Evolutionary conservation across 2,329 filamentous ascomycete species (phyloP).

Genomic region (Aureobasidium vineae): DNA sequence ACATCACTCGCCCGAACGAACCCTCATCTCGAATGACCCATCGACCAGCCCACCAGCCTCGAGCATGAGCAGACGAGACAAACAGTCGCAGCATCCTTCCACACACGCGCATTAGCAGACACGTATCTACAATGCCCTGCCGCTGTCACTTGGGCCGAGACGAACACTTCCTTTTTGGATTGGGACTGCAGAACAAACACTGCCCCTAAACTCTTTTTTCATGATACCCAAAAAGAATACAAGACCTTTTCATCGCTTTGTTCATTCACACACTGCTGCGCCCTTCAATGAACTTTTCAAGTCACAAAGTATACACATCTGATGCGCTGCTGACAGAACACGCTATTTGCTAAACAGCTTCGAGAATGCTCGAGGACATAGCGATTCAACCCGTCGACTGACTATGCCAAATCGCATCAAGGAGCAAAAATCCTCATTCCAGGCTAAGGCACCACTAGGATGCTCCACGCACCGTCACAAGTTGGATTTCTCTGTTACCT

Average conservation of each 20-base stretch:
- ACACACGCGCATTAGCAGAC: not conserved
- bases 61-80: not conserved
- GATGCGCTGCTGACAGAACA: not conserved
- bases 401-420: no score
- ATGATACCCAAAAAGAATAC: constrained; percentile 6
- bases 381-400: not conserved
- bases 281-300: constrained; percentile 28
- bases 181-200: not conserved
- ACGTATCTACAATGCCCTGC: not conserved
- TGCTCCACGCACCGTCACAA: no score
- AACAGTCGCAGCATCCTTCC: not conserved
- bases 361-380: not conserved
- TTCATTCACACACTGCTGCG: not conserved
- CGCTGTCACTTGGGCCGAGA: not conserved
- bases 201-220: not conserved
- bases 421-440: no score
- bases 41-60: not conserved
- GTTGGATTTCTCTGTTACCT: no score
- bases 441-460: no score
- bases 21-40: not conserved
- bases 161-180: not conserved
- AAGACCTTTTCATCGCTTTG: not conserved
- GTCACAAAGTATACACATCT: constrained; percentile 31
- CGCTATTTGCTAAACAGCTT: not conserved
- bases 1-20: not conserved